Percentiles rank a stretch among this genome's conserved stretches.
phyloP scores from a whole-genome alignment of 352 stramenopile species.

The Peronospora destructor region DNA sequence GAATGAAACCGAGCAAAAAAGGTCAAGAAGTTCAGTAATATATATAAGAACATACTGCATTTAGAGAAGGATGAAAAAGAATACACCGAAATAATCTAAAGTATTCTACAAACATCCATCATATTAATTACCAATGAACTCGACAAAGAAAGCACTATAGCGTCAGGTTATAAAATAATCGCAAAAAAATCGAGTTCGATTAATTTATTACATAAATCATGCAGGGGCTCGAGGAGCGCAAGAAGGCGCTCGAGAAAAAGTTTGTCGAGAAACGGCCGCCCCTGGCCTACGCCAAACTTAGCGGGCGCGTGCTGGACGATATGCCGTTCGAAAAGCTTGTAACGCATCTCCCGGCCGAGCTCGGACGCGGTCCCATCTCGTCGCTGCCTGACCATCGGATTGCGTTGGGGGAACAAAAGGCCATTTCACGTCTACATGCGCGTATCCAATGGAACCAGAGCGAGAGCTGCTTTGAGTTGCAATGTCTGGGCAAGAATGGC shows the following conservation, averaged over 20 bases:
- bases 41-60: too few species aligned
- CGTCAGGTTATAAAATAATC: too few species aligned
- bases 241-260: slow-evolving; percentile 73
- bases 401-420: slow-evolving; percentile 71
- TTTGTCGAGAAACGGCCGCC: slow-evolving; percentile 70
- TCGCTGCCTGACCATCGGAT: slow-evolving; percentile 42
- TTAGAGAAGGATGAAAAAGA: too few species aligned
- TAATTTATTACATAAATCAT: slow-evolving; percentile 2
- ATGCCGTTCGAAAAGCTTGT: slow-evolving; percentile 67
- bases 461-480: slow-evolving; percentile 68
- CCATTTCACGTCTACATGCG: slow-evolving; percentile 68
- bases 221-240: slow-evolving; percentile 47
- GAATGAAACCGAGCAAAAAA: not conserved
- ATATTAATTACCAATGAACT: too few species aligned
- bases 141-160: too few species aligned
- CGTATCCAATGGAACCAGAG: slow-evolving; percentile 73
- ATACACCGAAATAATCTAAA: not conserved
- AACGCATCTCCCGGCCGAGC: slow-evolving; percentile 65
- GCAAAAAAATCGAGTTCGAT: not conserved
- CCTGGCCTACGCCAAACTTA: slow-evolving; percentile 76
- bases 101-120: too few species aligned
- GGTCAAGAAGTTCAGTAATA: too few species aligned
- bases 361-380: slow-evolving; percentile 49
- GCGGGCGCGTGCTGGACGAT: slow-evolving; percentile 51
- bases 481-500: slow-evolving; percentile 78